Percentiles rank a stretch among this genome's conserved stretches.
These are phyloP conservation scores for Funneliformis caledonium DNA, from an alignment of 371 early-diverging fungal species.

Conservation along the genomic window DNA sequence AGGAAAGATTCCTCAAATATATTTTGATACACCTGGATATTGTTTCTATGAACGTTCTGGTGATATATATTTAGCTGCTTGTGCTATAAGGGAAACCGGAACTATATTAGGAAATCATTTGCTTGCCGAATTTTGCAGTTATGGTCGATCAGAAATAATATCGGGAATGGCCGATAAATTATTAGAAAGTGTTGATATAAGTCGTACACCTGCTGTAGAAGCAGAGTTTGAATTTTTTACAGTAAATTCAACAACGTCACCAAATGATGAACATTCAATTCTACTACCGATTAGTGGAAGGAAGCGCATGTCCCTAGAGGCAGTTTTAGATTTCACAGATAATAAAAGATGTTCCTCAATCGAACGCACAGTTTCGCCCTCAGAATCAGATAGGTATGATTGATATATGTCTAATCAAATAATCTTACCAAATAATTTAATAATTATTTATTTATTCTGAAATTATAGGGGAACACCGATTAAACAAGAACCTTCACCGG, in stretches of 20 bases:
- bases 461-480: slow-evolving; percentile 5
- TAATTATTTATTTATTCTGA: not conserved
- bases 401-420: not conserved
- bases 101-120: slow-evolving; percentile 30
- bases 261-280: not conserved
- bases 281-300: not conserved
- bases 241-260: slow-evolving; percentile 1
- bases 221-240: slow-evolving; percentile 36
- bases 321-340: too few relatives aligned
- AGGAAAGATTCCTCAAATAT: slow-evolving; percentile 28
- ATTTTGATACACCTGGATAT: slow-evolving; percentile 33
- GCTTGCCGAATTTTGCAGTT: slow-evolving; percentile 32
- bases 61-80: slow-evolving; percentile 33
- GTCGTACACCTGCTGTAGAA: slow-evolving; percentile 1
- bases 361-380: not conserved
- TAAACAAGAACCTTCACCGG: slow-evolving; percentile 36
- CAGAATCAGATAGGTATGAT: slow-evolving; percentile 29
- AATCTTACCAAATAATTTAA: not conserved
- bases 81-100: slow-evolving; percentile 30
- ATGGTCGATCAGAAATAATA: slow-evolving; percentile 2
- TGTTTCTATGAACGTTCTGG: slow-evolving; percentile 40
- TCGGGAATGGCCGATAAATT: slow-evolving; percentile 23
- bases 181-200: slow-evolving; percentile 23
- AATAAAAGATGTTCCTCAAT: too few relatives aligned
- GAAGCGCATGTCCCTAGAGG: slow-evolving; percentile 34